A percentile compares a stretch with the other conserved stretches of the same genome.
phyloP scores from a whole-genome alignment of 192 early-diverging fungal genomes.

The Coemansia biformis region DNA sequence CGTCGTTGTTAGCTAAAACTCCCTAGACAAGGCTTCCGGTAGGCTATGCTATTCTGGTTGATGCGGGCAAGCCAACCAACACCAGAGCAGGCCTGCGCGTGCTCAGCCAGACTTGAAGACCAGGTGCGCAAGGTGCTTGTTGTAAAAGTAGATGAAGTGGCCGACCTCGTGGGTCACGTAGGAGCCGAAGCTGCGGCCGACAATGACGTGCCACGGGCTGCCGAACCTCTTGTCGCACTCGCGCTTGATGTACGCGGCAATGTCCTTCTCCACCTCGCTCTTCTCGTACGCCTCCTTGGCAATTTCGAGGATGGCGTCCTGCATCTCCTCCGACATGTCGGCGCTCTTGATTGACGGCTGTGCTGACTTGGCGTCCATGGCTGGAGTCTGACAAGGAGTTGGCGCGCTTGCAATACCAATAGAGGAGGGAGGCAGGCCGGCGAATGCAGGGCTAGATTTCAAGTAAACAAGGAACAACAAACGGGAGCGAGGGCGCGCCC shows the following conservation, averaged over 20 bases:
- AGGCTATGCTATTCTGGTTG: too few relatives aligned
- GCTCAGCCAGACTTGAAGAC: conserved; percentile 87
- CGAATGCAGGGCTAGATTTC: background rate
- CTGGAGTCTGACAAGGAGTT: background rate
- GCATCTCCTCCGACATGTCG: conserved; percentile 97
- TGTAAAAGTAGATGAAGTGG: conserved; percentile 99
- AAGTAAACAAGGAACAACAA: too few relatives aligned
- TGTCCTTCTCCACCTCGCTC: conserved; percentile 95
- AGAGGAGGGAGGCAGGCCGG: background rate
- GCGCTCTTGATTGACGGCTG: conserved; percentile 80
- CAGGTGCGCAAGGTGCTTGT: conserved; percentile 88
- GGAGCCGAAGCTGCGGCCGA: conserved; percentile 98
- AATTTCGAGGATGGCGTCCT: conserved; percentile 84
- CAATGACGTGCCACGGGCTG: conserved; percentile 97
- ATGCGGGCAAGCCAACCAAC: too few relatives aligned
- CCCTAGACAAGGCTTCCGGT: too few relatives aligned
- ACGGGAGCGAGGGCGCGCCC: too few relatives aligned
- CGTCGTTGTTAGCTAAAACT: too few relatives aligned
- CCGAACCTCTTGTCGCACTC: conserved; percentile 98
- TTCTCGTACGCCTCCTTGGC: conserved; percentile 84
- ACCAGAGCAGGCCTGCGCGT: too few relatives aligned
- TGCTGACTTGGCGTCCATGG: conserved; percentile 10
- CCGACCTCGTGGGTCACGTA: conserved; percentile 95
- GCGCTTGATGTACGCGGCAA: conserved; percentile 95
- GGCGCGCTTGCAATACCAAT: background rate